Conservation (phyloP, 2,329 filamentous ascomycete species). For the Exophiala lecanii-corni region DNA sequence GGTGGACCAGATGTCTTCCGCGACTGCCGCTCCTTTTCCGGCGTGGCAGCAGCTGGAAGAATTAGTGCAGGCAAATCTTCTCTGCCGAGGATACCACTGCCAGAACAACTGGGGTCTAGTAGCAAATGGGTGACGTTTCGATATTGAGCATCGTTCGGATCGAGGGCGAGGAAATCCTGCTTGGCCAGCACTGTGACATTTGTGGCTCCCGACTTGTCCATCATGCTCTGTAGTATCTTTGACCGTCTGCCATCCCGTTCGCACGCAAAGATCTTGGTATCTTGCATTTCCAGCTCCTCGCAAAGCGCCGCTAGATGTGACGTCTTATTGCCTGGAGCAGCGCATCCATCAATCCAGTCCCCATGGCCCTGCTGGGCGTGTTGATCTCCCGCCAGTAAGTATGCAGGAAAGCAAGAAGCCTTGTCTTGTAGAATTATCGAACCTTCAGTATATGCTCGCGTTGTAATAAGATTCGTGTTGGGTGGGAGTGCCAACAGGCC, state of each 20-base stretch:
- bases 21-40: conserved; percentile 12
- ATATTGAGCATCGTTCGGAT: conserved; percentile 60
- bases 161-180: conserved; percentile 75
- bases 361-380: conserved; percentile 47
- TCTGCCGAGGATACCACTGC: conserved; percentile 86
- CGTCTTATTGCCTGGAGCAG: conserved; percentile 95
- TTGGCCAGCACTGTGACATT: conserved; percentile 64
- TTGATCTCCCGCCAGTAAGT: conserved; percentile 64
- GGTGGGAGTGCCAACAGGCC: conserved; percentile 76
- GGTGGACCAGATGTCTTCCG: conserved; percentile 31
- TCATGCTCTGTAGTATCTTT: conserved; percentile 78
- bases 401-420: conserved; percentile 93
- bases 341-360: conserved; percentile 85
- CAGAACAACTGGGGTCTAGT: conserved; percentile 91
- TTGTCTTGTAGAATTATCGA: conserved; percentile 91
- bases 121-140: conserved; percentile 72
- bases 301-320: conserved; percentile 83
- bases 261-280: conserved; percentile 62
- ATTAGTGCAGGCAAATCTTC: conserved; percentile 70
- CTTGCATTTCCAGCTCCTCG: conserved; percentile 19
- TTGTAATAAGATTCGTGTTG: conserved; percentile 66
- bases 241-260: conserved; percentile 71
- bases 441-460: conserved; percentile 67
- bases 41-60: conserved; percentile 44
- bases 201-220: conserved; percentile 68